Conservation (phyloP, 1,284 basidiomycete genomes). For the Pholiota adiposa region DNA sequence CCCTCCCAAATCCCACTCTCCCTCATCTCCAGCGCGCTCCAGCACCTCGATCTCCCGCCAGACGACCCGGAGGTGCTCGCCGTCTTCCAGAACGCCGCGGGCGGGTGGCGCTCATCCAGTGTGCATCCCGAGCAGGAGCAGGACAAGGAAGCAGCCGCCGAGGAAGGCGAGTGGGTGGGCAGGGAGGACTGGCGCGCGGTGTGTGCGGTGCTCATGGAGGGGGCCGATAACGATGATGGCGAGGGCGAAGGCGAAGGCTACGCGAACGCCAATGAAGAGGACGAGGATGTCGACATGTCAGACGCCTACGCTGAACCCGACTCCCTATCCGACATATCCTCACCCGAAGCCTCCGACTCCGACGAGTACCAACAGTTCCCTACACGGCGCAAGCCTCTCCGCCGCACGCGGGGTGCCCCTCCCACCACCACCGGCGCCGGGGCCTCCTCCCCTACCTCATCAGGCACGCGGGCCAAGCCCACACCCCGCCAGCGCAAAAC, state of each 20-base stretch:
- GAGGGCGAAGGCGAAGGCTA: slow-evolving; percentile 30
- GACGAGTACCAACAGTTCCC: slow-evolving; percentile 15
- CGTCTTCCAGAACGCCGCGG: slow-evolving; percentile 73
- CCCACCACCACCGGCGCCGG: slow-evolving; percentile 11
- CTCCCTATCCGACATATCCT: slow-evolving; percentile 11
- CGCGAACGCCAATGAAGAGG: slow-evolving; percentile 34
- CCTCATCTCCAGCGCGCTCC: slow-evolving; percentile 65
- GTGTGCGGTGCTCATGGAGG: slow-evolving; percentile 67
- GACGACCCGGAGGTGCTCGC: slow-evolving; percentile 70
- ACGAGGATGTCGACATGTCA: slow-evolving; percentile 32
- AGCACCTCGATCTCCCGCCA: slow-evolving; percentile 62
- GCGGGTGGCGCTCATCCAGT: slow-evolving; percentile 54
- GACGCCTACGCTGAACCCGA: slow-evolving; percentile 27
- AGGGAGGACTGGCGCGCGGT: slow-evolving; percentile 75
- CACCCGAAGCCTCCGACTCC: slow-evolving; percentile 11
- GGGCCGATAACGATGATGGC: slow-evolving; percentile 33
- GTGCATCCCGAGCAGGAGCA: slow-evolving; percentile 14
- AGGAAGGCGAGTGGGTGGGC: slow-evolving; percentile 40
- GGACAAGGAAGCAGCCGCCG: slow-evolving; percentile 29
- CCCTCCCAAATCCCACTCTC: slow-evolving; percentile 51
- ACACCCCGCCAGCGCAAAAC: slow-evolving; percentile 56
- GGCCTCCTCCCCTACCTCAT: slow-evolving; percentile 6
- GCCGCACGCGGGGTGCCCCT: slow-evolving; percentile 22
- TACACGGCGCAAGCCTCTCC: slow-evolving; percentile 25
- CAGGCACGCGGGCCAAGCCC: slow-evolving; percentile 35